Conservation (phyloP, 1,284 basidiomycete species). For the Apiotrichum domesticum region DNA sequence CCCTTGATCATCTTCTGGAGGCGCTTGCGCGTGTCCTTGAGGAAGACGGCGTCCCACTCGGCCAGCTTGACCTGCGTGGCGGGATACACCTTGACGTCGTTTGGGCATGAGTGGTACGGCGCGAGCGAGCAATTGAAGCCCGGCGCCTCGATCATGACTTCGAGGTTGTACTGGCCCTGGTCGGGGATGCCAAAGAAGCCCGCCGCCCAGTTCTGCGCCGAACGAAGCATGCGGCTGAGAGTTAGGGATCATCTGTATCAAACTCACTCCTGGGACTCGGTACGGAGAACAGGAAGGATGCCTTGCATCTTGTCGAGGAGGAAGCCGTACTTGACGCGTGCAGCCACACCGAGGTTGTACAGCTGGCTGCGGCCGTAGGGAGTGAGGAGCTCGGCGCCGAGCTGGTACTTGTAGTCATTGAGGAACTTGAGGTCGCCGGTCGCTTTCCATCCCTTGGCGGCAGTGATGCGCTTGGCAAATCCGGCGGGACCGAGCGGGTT, state of each 20-base stretch:
- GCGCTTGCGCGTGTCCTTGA: slow-evolving; percentile 60
- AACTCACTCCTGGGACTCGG: slow-evolving; percentile 47
- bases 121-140: slow-evolving; percentile 51
- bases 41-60: slow-evolving; percentile 65
- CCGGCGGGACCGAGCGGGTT: slow-evolving; percentile 31
- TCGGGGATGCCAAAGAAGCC: slow-evolving; percentile 48
- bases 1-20: slow-evolving; percentile 59
- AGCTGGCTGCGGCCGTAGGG: slow-evolving; percentile 51
- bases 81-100: slow-evolving; percentile 21
- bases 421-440: slow-evolving; percentile 47
- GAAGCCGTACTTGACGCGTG: slow-evolving; percentile 46
- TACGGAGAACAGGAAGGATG: slow-evolving; percentile 48
- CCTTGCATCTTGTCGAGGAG: slow-evolving; percentile 44
- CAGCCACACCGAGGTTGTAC: slow-evolving; percentile 46
- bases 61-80: slow-evolving; percentile 25
- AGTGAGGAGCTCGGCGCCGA: slow-evolving; percentile 51
- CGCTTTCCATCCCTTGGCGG: slow-evolving; percentile 28
- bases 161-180: slow-evolving; percentile 47
- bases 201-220: slow-evolving; percentile 49
- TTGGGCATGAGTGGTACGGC: slow-evolving; percentile 45
- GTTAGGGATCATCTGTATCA: not conserved
- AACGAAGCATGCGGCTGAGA: slow-evolving; percentile 47
- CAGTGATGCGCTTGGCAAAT: slow-evolving; percentile 28
- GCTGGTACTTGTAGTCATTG: slow-evolving; percentile 49
- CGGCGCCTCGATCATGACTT: slow-evolving; percentile 46